These are phyloP conservation scores for Albifimbria verrucaria DNA, from an alignment of 2,329 filamentous ascomycete genomes.

Conservation along the genomic window DNA sequence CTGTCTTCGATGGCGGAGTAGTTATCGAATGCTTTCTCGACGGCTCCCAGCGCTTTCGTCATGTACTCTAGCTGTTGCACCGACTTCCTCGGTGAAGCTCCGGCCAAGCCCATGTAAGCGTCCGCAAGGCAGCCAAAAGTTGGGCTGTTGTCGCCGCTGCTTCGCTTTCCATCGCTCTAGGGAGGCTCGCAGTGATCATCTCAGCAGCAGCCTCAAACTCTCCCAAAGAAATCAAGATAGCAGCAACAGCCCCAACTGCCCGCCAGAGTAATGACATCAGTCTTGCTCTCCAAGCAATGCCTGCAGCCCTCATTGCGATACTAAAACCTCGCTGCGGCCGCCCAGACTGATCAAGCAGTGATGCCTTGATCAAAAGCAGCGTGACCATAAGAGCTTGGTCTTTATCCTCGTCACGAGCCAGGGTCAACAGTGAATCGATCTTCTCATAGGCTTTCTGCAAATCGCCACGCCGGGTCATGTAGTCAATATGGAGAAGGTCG, in stretches of 20 bases:
- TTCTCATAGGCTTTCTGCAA: constrained; percentile 45
- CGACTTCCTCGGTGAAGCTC: constrained; percentile 41
- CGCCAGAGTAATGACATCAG: constrained; percentile 71
- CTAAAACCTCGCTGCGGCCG: constrained; percentile 74
- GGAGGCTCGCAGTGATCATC: constrained; percentile 67
- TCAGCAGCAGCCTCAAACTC: constrained; percentile 67
- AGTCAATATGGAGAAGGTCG: constrained; percentile 51
- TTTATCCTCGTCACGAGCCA: constrained; percentile 41
- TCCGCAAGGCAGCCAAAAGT: constrained; percentile 69
- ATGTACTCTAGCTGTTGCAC: constrained; percentile 53
- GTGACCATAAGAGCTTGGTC: constrained; percentile 65
- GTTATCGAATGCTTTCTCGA: constrained; percentile 60
- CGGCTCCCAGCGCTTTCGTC: constrained; percentile 54
- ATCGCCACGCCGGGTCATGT: constrained; percentile 45
- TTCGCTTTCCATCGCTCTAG: constrained; percentile 71
- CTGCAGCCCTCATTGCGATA: constrained; percentile 70
- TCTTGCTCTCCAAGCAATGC: constrained; percentile 66
- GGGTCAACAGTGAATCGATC: constrained; percentile 41
- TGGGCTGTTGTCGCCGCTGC: constrained; percentile 59
- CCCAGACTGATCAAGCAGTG: constrained; percentile 64
- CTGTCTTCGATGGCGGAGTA: constrained; percentile 65
- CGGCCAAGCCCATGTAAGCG: constrained; percentile 74
- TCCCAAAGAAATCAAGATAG: constrained; percentile 64
- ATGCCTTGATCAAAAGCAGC: constrained; percentile 69
- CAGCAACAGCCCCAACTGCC: constrained; percentile 63